Evolutionary conservation across 2,329 filamentous ascomycete species (phyloP), one percentile per base, ranked within the genome.

Genomic region (Westerdykella sp.): DNA sequence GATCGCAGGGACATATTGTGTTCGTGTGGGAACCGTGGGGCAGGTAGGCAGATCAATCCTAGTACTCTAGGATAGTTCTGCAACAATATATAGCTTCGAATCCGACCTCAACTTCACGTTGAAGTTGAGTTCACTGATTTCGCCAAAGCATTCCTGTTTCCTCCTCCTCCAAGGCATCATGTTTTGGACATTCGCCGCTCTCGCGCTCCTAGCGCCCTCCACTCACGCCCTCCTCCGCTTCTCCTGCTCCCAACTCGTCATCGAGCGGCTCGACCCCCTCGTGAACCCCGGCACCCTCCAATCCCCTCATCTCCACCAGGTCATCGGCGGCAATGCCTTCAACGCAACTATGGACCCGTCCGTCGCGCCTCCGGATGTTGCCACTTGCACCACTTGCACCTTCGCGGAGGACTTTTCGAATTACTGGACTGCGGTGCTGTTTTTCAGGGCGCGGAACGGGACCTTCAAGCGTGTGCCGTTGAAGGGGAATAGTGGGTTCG

Each of bases 391-490:
- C 4, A 56, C 54, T 1, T 56, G 54, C 42, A 54, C 53, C 1
- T 53, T 53, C 25, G 41, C 67, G 46, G 60, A 73, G 41, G 86
- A 83, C 32, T 54, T 38, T 34, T 66, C 63, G 30, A 65, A 65
- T 38, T 64, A 64, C 45, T 64, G 62, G 60, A 65, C 60, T 7
- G 62, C 62, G 1, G 49, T 54, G 2, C 16, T 64, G 9, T 65
- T 55, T 40, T 65, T 62, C 48, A 39, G 47, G 14, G 56, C 61
- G 4, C 41, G 46, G 10, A 65, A 65, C 47, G 60, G 60, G 23
- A 60, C 51, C 0, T 65, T 56, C 34, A 59, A 62, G 39, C 46
- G 59, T 5, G 57, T 64, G 37, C 68, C 67, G 1, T 50, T 60
- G 6, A 60, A 62, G 15, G 59, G 58, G 22, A 69, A 69, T 43